Base-by-base conservation (phyloP, 352 stramenopile genomes). In the Pythium rishiriense region DNA sequence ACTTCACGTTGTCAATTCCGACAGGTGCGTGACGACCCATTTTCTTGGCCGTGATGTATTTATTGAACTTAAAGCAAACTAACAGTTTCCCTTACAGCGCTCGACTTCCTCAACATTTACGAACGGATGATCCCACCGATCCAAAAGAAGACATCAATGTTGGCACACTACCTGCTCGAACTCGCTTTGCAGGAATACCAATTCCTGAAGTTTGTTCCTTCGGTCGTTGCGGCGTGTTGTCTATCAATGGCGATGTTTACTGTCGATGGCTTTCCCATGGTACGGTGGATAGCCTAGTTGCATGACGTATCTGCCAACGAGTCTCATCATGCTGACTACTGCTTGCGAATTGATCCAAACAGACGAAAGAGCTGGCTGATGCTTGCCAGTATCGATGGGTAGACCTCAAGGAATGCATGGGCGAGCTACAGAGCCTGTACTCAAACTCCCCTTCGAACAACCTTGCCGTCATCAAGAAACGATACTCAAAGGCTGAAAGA, bases 71-170 rank as follows among this genome's bases (percentile, higher is more conserved):
- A 22, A n/a, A n/a, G n/a, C n/a, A n/a, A n/a, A n/a, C 50, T 66
- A 31, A 64, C 29, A 0, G 26, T 17, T n/a, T 6, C 59, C 24
- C 69, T 39, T 35, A 21, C 51, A 93, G 85, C 85, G 4, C 62
- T 97, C 39, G 89, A 97, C 58, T 96, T 97, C 67, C 62, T 96
- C 51, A 93, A 96, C 63, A 92, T 97, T 59, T 94, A 93, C 70
- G 74, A 96, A 68, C 77, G 82, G 53, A 93, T 96, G 81, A 90
- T 95, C 60, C 83, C 80, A 3, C 83, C 84, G 22, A 87, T 93
- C 53, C 75, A 87, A 55, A 89, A 91, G 67, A 93, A 92, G 64
- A 93, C 87, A 37, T 90, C 79, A 8, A 91, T 92, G 78, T 62
- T 97, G 57, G 85, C 87, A n/a, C 87, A 95, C 63, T 97, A 97